Base-by-base conservation (phyloP, 2,329 filamentous ascomycete species). In the Cordyceps tenuipes region DNA sequence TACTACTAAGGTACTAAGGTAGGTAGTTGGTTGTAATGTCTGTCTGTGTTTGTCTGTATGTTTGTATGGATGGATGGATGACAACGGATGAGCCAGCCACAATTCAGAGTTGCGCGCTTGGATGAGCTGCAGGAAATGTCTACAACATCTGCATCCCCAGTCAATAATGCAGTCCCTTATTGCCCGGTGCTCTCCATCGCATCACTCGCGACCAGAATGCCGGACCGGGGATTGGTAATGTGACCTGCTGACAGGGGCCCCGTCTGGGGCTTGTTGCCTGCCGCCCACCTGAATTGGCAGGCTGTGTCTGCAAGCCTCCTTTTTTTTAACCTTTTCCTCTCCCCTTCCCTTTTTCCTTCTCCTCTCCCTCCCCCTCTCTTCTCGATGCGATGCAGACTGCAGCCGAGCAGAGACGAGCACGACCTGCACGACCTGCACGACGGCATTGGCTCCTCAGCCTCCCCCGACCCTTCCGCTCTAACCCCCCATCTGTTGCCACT, bases 161-260 rank as follows among this genome's bases (percentile, higher is more conserved):
- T 21, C 21, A 26, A 26, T 26, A 47, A 26, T 21, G 21, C 44
- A 26, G 21, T 26, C 3, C 21, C 9, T 26, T 47, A 26, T 13
- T 23, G 21, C 21, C 13, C 13, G 8, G 23, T 23, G 23, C 23
- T 23, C 23, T 23, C 44, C 15, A 17, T 47, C 44, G 10, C 10
- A 15, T 47, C 34, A n/a, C n/a, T 21, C 21, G 10, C n/a, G 23
- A 23, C 44, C 55, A 21, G 34, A 49, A 29, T 19, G 44, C 54
- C 36, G 29, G 55, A 50, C 47, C 56, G 10, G 44, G 19, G 34
- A 39, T 26, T 57, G 55, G 55, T 57, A 57, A 57, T 58, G 56
- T 58, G 56, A 58, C 56, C 34, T 41, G 26, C n/a, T 12, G 56
- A 51, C 56, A 51, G 39, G 48, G 47, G 47, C 13, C 3, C 9